Evolutionary conservation across 768 basidiomycete genomes (phyloP), one percentile per base, ranked within the genome.

Genomic region (Podaxis sp.): DNA sequence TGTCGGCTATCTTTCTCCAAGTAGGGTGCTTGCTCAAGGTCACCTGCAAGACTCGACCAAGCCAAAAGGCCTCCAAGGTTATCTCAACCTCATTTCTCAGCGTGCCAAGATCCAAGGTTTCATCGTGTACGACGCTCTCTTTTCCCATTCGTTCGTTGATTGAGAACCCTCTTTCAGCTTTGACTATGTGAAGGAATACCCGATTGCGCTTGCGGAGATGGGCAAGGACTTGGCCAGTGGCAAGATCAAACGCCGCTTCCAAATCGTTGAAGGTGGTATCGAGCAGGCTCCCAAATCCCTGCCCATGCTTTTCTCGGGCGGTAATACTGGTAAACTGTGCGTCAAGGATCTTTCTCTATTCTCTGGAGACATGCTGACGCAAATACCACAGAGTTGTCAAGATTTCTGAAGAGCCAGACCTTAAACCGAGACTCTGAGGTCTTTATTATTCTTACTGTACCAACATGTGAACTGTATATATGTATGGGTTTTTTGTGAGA

Each of bases 91-190:
- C 59, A 95, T 97, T 66, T 69, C 82, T 0, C 88, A 90, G 70
- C 84, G 94, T 48, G 93, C 91, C 15, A 89, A 80, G 44, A 85
- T 98, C 1, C 79, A 91, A 70, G 96, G 96, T 7, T 97, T 95
- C 76, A 79, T 96, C 67, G 83, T 93, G 88, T 90, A 70, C 53
- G 86, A 71, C 12, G 12, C 30, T 37, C 46, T 60, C 49, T 2
- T 33, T 52, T 15, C 38, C 30, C 12, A 46, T 61, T 36, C 41
- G 11, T 24, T 30, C 17, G 52, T 51, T 56, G 26, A 49, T 36
- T 13, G 22, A 38, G 41, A 7, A 49, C 6, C 63, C 64, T 20
- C 24, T 56, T n/a, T 1, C 64, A 92, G 92, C 8, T 81, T 93
- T 64, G 94, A 98, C 75, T 95, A 95, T 71, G 78, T 71, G 0